These are phyloP conservation scores for Hippophae rhamnoides DNA, from an alignment of 306 rosid genomes.

Conservation along the genomic window DNA sequence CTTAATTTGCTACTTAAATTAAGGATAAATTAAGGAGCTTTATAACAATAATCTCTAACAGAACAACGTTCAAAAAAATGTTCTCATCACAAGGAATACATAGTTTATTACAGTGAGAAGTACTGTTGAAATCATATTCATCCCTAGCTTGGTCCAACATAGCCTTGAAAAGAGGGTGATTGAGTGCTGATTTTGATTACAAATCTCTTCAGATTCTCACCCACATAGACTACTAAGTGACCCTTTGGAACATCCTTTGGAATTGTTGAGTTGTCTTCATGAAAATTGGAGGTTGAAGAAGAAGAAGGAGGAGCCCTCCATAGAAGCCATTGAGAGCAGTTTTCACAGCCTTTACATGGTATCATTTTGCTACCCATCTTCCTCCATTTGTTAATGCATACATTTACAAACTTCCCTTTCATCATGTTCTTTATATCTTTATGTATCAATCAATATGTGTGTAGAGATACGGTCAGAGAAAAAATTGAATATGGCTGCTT, in stretches of 20 bases:
- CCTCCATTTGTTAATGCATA: constrained; percentile 66
- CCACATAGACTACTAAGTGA: constrained; percentile 82
- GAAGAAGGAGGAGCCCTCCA: too few species aligned
- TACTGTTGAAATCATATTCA: constrained; percentile 54
- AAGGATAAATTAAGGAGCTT: too few species aligned
- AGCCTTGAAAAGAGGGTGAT: constrained; percentile 77
- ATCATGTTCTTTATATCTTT: constrained; percentile 16
- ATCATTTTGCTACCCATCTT: constrained; percentile 42
- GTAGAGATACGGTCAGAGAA: too few species aligned
- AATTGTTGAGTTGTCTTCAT: constrained; percentile 44
- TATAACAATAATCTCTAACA: too few species aligned
- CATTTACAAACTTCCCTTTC: constrained; percentile 40
- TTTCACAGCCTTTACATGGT: constrained; percentile 39
- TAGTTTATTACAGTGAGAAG: constrained; percentile 40
- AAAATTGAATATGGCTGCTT: too few species aligned
- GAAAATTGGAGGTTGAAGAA: constrained; percentile 28
- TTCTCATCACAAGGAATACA: constrained; percentile 78
- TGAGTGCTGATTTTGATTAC: constrained; percentile 58
- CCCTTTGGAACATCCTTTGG: constrained; percentile 96
- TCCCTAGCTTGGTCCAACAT: constrained; percentile 80
- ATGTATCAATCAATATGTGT: too few species aligned
- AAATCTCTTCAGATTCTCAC: constrained; percentile 62
- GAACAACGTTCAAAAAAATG: constrained; percentile 48
- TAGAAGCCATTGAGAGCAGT: constrained; percentile 41
- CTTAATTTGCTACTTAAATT: too few species aligned